A percentile compares a stretch with the other conserved stretches of the same genome.
Conservation (phyloP, 306 rosid genomes). For the Prunus dulcis region DNA sequence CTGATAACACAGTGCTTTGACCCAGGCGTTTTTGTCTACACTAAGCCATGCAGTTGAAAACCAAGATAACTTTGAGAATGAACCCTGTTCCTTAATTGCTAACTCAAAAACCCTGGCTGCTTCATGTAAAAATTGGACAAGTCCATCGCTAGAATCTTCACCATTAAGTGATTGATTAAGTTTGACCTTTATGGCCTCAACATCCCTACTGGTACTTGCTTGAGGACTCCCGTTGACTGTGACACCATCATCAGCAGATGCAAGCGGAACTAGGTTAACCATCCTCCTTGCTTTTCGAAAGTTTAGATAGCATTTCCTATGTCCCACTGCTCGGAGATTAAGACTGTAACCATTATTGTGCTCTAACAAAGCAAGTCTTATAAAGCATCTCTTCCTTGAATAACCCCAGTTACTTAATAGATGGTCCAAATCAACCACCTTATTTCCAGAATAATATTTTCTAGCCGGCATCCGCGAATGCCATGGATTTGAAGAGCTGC, state of each 20-base stretch:
- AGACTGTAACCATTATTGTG: conserved; percentile 29
- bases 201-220: conserved; percentile 55
- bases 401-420: conserved; percentile 56
- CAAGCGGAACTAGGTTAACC: conserved; percentile 37
- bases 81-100: conserved; percentile 69
- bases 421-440: conserved; percentile 40
- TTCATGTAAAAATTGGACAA: conserved; percentile 82
- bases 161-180: conserved; percentile 62
- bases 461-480: conserved; percentile 24
- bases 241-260: conserved; percentile 77
- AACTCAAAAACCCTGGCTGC: conserved; percentile 91
- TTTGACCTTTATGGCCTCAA: conserved; percentile 65
- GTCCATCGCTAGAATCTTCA: conserved; percentile 67
- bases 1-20: conserved; percentile 83
- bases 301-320: conserved; percentile 39
- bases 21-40: conserved; percentile 84
- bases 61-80: conserved; percentile 58
- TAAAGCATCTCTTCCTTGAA: conserved; percentile 60
- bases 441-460: conserved; percentile 34
- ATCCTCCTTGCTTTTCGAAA: conserved; percentile 44
- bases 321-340: conserved; percentile 22
- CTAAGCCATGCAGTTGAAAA: conserved; percentile 90
- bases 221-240: conserved; percentile 75
- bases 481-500: conserved; percentile 53
- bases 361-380: conserved; percentile 36